These are phyloP conservation scores for Nannochloropsis gaditana DNA, from an alignment of 108 stramenopile genomes.

Conservation along the genomic window DNA sequence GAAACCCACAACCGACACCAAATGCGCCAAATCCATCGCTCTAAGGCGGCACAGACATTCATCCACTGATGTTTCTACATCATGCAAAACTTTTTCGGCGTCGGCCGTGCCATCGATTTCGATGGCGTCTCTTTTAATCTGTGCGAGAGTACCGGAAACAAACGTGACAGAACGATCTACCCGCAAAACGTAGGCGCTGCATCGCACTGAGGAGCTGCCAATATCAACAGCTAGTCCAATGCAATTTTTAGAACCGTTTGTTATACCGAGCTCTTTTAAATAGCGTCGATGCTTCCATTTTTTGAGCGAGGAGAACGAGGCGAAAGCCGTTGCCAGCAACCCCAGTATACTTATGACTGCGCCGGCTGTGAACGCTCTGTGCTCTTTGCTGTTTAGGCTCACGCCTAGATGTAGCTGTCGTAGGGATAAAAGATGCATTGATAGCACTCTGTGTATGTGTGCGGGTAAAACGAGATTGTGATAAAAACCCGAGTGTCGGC, in stretches of 20 bases:
- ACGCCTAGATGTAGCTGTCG: not conserved
- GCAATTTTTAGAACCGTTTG: not conserved
- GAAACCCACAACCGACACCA: constrained; percentile 36
- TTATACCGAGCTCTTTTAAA: not conserved
- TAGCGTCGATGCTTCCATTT: not conserved
- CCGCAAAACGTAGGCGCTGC: constrained; percentile 24
- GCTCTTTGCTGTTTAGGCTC: not conserved
- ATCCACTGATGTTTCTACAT: constrained; percentile 27
- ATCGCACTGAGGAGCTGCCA: constrained; percentile 37
- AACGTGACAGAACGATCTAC: constrained; percentile 3
- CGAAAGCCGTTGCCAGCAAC: not conserved
- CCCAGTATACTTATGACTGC: not conserved
- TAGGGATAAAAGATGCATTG: not conserved
- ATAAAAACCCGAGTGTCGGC: no score
- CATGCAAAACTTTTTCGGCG: constrained; percentile 10
- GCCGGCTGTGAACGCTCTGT: not conserved
- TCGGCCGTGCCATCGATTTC: constrained; percentile 23
- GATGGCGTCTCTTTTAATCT: constrained; percentile 26
- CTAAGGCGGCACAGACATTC: constrained; percentile 31
- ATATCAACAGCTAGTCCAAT: constrained; percentile 28
- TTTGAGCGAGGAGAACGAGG: not conserved
- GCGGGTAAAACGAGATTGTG: no score
- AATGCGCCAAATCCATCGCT: constrained; percentile 7
- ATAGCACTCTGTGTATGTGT: not conserved
- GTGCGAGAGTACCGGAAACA: constrained; percentile 28